Conservation (phyloP, 108 stramenopile species). For the Parietichytrium sp. region DNA sequence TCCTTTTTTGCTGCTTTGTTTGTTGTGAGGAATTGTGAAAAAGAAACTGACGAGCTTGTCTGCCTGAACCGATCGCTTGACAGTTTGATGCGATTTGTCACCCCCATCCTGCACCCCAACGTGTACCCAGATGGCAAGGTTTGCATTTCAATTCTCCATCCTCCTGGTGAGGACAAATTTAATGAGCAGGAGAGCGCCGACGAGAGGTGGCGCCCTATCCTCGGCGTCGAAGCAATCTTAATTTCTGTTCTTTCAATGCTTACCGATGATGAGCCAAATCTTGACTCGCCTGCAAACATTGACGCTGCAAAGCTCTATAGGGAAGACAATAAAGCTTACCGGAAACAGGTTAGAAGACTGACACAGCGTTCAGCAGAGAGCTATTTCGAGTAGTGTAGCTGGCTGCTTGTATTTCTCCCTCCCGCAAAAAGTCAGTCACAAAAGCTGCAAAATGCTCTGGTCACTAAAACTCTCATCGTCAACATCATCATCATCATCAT, state of each 20-base stretch:
- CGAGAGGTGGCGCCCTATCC: slow-evolving; percentile 96
- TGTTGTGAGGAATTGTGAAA: no score
- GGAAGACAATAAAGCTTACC: slow-evolving; percentile 83
- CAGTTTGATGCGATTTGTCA: slow-evolving; percentile 84
- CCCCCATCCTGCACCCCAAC: slow-evolving; percentile 98
- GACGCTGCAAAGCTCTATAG: slow-evolving; percentile 96
- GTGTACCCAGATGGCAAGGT: slow-evolving; percentile 73
- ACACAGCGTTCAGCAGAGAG: slow-evolving; percentile 32
- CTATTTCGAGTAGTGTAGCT: background rate
- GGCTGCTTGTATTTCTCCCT: background rate
- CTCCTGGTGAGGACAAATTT: slow-evolving; percentile 89
- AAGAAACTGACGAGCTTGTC: no score
- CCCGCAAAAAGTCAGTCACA: background rate
- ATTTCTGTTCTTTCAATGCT: slow-evolving; percentile 86
- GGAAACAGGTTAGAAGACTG: slow-evolving; percentile 73
- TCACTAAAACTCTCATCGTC: background rate
- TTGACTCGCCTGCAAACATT: slow-evolving; percentile 93
- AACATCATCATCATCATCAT: background rate
- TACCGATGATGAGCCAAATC: slow-evolving; percentile 83
- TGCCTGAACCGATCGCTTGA: no score
- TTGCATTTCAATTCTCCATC: slow-evolving; percentile 98
- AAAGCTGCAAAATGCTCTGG: background rate
- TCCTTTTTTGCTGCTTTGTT: no score
- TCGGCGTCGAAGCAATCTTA: slow-evolving; percentile 94
- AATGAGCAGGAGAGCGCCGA: slow-evolving; percentile 92